Evolutionary conservation across 75 land plant species (phyloP).

Genomic region (Chamaecyparis obtusa): DNA sequence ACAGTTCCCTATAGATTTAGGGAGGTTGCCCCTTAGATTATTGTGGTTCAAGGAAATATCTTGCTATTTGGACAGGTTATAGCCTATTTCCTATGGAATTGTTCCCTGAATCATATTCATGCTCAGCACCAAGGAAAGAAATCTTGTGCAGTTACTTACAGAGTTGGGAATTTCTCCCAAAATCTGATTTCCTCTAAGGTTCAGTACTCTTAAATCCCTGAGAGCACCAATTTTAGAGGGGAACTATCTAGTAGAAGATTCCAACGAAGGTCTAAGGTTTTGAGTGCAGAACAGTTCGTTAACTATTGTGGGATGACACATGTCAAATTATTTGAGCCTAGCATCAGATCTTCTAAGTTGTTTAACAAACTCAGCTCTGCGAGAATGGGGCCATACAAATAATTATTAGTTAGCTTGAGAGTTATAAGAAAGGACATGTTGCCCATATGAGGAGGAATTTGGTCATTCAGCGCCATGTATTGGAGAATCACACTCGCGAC

Average conservation of each 20-base stretch:
- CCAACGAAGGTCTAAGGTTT: slow-evolving; percentile 8
- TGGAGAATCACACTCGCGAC: not conserved
- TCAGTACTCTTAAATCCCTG: slow-evolving; percentile 14
- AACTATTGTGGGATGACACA: slow-evolving; percentile 19
- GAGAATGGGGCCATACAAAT: slow-evolving; percentile 18
- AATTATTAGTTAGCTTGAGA: slow-evolving; percentile 18
- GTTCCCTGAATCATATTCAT: too few relatives aligned
- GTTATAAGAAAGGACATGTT: slow-evolving; percentile 1
- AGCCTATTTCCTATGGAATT: too few relatives aligned
- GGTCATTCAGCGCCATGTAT: not conserved
- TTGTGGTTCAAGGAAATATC: too few relatives aligned
- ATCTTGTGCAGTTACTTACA: not conserved
- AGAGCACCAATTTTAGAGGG: slow-evolving; percentile 13
- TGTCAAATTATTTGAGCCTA: slow-evolving; percentile 15
- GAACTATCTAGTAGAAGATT: slow-evolving; percentile 24
- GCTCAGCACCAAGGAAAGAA: too few relatives aligned
- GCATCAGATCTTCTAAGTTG: not conserved
- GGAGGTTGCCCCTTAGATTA: too few relatives aligned
- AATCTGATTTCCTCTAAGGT: slow-evolving; percentile 19
- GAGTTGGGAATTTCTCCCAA: slow-evolving; percentile 17
- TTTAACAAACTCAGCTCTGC: slow-evolving; percentile 6
- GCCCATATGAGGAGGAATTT: not conserved
- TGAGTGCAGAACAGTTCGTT: slow-evolving; percentile 15
- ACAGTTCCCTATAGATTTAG: too few relatives aligned
- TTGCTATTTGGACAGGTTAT: too few relatives aligned